Percentiles rank a stretch among this genome's conserved stretches.
Evolutionary conservation across 2,329 filamentous ascomycete genomes (phyloP).

Genomic region (Rutstroemia sp.): DNA sequence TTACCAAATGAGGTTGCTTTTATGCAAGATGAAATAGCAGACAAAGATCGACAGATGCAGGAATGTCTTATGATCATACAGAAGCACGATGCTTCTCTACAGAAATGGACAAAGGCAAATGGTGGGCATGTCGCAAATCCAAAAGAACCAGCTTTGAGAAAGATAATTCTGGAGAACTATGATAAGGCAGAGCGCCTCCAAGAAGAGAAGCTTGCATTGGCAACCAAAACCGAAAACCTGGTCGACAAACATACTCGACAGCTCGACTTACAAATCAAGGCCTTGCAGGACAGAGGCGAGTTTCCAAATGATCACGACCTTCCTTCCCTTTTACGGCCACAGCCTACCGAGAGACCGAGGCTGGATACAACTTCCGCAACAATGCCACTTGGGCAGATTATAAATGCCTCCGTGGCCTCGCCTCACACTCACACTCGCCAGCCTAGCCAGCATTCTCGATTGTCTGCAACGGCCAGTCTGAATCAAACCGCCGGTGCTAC

Average conservation of each 20-base stretch:
- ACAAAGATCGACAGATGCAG: constrained; percentile 67
- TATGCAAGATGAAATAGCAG: constrained; percentile 74
- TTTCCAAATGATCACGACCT: constrained; percentile 45
- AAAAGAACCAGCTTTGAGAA: constrained; percentile 62
- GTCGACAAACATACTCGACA: constrained; percentile 57
- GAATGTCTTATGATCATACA: constrained; percentile 63
- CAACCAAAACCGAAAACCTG: constrained; percentile 53
- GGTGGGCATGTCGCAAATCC: constrained; percentile 68
- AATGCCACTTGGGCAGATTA: constrained; percentile 21
- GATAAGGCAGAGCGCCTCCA: constrained; percentile 62
- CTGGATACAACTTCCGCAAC: constrained; percentile 14
- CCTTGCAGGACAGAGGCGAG: constrained; percentile 53
- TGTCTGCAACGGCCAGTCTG: constrained; percentile 17
- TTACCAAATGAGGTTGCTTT: constrained; percentile 77
- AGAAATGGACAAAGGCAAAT: constrained; percentile 74
- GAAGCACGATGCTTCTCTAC: constrained; percentile 65
- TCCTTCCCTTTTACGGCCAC: constrained; percentile 55
- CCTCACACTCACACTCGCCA: constrained; percentile 22
- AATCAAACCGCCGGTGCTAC: constrained; percentile 17
- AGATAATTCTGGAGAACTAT: constrained; percentile 61
- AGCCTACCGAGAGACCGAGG: constrained; percentile 38
- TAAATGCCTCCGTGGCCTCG: constrained; percentile 17
- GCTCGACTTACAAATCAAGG: constrained; percentile 57
- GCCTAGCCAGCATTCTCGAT: constrained; percentile 24
- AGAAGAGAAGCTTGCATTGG: constrained; percentile 65